phyloP scores from a whole-genome alignment of 2,329 filamentous ascomycete genomes.

The Epichloe uncinata region DNA sequence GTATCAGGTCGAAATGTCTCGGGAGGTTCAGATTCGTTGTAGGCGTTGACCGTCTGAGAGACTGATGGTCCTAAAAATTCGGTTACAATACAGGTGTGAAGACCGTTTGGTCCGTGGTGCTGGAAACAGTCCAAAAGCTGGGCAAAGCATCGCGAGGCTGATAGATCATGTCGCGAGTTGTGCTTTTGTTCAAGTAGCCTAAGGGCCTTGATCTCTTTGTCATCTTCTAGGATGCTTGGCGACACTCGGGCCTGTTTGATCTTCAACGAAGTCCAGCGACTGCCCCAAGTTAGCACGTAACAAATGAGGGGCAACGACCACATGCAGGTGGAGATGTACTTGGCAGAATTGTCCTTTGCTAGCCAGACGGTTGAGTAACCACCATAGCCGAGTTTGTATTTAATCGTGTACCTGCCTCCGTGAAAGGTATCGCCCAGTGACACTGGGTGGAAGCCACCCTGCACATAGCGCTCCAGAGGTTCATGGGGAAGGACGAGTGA shows the following conservation, averaged over 20 bases:
- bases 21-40: too few relatives aligned
- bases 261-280: conserved; percentile 6
- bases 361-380: conserved; percentile 7
- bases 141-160: not conserved
- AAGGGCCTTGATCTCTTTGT: conserved; percentile 1
- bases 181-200: not conserved
- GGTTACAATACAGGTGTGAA: conserved; percentile 4
- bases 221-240: conserved; percentile 1
- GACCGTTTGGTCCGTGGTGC: conserved; percentile 5
- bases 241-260: conserved; percentile 5
- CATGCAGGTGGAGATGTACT: not conserved
- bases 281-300: not conserved
- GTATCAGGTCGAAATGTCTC: too few relatives aligned
- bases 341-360: not conserved
- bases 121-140: conserved; percentile 4
- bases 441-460: too few relatives aligned
- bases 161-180: too few relatives aligned
- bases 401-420: not conserved
- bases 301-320: too few relatives aligned
- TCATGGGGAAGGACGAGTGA: too few relatives aligned
- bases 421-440: too few relatives aligned
- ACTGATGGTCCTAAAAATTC: too few relatives aligned
- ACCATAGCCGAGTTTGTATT: conserved; percentile 2
- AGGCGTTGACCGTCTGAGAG: too few relatives aligned
- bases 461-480: too few relatives aligned